Evolutionary conservation across 1,139 yeast species (phyloP).

Genomic region (Hansenula anomala): DNA sequence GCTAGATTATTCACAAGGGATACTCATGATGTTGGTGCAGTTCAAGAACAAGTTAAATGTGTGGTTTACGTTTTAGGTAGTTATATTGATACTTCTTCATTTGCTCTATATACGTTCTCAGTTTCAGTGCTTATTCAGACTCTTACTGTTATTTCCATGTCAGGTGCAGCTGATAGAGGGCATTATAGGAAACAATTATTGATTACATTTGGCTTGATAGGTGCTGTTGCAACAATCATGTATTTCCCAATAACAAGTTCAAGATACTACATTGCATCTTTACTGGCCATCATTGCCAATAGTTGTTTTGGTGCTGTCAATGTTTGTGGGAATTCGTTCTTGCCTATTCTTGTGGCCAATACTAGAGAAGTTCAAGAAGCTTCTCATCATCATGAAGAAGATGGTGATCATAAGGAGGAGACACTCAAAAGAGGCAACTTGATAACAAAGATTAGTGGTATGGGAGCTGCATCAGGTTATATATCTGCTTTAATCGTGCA

Average conservation of each 20-base stretch:
- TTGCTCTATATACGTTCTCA: constrained; percentile 66
- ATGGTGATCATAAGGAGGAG: constrained; percentile 1
- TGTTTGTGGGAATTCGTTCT: constrained; percentile 69
- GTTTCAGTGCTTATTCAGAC: constrained; percentile 61
- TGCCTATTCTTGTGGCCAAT: constrained; percentile 47
- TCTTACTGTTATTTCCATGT: constrained; percentile 56
- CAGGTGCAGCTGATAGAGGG: constrained; percentile 63
- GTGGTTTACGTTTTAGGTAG: constrained; percentile 42
- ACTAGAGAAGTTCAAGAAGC: constrained; percentile 12
- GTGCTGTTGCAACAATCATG: constrained; percentile 45
- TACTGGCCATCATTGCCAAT: constrained; percentile 54
- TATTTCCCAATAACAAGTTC: constrained; percentile 37
- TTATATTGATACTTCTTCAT: constrained; percentile 61
- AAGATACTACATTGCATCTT: constrained; percentile 50
- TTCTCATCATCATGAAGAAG: not conserved
- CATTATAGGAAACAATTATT: constrained; percentile 46
- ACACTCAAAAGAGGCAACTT: constrained; percentile 24
- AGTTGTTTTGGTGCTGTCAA: constrained; percentile 69
- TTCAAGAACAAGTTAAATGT: constrained; percentile 25
- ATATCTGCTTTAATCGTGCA: constrained; percentile 61
- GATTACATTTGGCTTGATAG: constrained; percentile 48
- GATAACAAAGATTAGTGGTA: constrained; percentile 51
- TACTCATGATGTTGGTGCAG: not conserved
- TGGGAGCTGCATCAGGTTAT: constrained; percentile 65
- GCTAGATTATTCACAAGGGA: constrained; percentile 2